Base-by-base conservation (phyloP, 768 basidiomycete species). In the Boletellus sp. region DNA sequence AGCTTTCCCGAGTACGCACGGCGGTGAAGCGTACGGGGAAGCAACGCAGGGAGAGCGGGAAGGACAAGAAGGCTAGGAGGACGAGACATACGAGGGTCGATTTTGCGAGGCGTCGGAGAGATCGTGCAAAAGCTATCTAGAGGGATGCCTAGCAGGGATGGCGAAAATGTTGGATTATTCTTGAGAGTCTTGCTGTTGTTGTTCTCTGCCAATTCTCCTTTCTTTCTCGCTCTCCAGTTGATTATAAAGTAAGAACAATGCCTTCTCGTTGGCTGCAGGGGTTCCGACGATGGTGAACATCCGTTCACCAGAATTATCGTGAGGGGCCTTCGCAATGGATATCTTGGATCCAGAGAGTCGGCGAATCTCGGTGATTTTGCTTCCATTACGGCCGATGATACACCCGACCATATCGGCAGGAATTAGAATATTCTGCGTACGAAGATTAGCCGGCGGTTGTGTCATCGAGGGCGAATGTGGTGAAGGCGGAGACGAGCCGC, bases 241-340 rank as follows among this genome's bases (percentile, higher is more conserved):
- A 63, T 95, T 94, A 74, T 98, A 99, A 54, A 99, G 79, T 52
- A 99, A 74, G 78, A 95, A 98, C 51, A 99, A 74, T 2, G 96
- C 96, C 73, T 97, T 95, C 74, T 99, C 95, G 70, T 96, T 97
- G 59, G 91, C 88, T 70, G 94, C 91, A 42, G 92, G 89, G 12
- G 93, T 93, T 48, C 96, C 96, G 41, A 96, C 79, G 67, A 99
- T 98, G 54, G 96, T 93, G 76, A 99, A 99, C 95, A 99, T 97
- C 58, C 96, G 81, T 75, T 99, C 96, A 63, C 95, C 96, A 36
- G 94, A 94, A 64, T 98, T 96, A 62, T 98, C 96, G 65, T 98
- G 96, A n/a, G 96, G 93, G 42, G 90, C 87, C 73, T 99, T 99
- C 58, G 96, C 96, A 64, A 99, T 99, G 48, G 89, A 92, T 68